A percentile compares a stretch with the other conserved stretches of the same genome.
Evolutionary conservation across 805 yeast genomes (phyloP).

Genomic region (Priceomyces castillae): DNA sequence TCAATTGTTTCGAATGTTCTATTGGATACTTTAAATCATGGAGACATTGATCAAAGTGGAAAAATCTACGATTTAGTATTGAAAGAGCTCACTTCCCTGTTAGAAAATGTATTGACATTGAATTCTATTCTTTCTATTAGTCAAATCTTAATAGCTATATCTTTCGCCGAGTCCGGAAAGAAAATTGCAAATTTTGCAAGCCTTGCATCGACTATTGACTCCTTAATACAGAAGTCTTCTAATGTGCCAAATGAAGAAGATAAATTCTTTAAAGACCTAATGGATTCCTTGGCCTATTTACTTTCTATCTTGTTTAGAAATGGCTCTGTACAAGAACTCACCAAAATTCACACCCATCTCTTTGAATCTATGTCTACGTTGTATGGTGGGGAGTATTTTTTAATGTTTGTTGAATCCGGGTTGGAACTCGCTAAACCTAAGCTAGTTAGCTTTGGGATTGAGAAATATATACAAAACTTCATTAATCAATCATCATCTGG

Average conservation of each 20-base stretch:
- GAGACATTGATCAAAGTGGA: slow-evolving; percentile 46
- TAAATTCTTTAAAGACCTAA: slow-evolving; percentile 7
- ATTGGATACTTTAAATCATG: slow-evolving; percentile 52
- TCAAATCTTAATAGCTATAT: slow-evolving; percentile 45
- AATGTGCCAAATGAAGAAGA: background rate
- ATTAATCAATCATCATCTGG: slow-evolving; percentile 27
- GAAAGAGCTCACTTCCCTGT: slow-evolving; percentile 15
- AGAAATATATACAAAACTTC: slow-evolving; percentile 47
- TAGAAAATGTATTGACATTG: slow-evolving; percentile 9
- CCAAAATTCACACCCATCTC: slow-evolving; percentile 44
- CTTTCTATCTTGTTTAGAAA: slow-evolving; percentile 55
- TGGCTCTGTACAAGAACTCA: slow-evolving; percentile 45
- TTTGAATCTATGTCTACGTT: slow-evolving; percentile 33
- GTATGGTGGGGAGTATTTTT: slow-evolving; percentile 27
- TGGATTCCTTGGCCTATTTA: slow-evolving; percentile 41
- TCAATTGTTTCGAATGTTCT: slow-evolving; percentile 59
- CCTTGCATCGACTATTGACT: slow-evolving; percentile 13
- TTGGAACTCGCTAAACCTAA: slow-evolving; percentile 43
- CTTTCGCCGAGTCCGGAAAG: slow-evolving; percentile 70
- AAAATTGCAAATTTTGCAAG: slow-evolving; percentile 40
- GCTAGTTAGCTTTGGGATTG: slow-evolving; percentile 42
- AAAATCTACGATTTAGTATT: slow-evolving; percentile 40
- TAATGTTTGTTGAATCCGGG: slow-evolving; percentile 48
- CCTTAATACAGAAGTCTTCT: slow-evolving; percentile 17
- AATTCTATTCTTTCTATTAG: slow-evolving; percentile 25